Evolutionary conservation across 306 rosid genomes (phyloP).

Genomic region (Cicer cuneatum): DNA sequence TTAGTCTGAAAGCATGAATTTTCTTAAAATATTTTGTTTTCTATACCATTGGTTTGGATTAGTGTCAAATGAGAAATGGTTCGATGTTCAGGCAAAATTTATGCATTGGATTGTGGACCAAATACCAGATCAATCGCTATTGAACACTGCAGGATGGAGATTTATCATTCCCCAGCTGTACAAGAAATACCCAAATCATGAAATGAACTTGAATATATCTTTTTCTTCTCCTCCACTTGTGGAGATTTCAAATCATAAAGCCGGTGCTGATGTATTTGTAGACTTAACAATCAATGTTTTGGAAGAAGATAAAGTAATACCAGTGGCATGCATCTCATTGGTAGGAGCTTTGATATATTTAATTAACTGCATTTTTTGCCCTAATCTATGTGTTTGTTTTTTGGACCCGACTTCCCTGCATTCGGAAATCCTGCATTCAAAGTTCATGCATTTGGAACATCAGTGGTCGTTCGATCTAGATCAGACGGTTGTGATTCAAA

Average conservation of each 20-base stretch:
- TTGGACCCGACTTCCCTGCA: too few relatives aligned
- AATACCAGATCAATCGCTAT: slow-evolving; percentile 79
- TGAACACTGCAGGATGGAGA: slow-evolving; percentile 96
- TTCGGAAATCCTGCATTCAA: too few relatives aligned
- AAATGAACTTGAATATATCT: slow-evolving; percentile 81
- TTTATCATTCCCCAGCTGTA: slow-evolving; percentile 86
- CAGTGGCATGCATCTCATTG: slow-evolving; percentile 90
- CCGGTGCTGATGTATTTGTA: slow-evolving; percentile 51
- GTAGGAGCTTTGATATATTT: slow-evolving; percentile 52
- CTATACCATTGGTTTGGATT: slow-evolving; percentile 27
- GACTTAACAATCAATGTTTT: slow-evolving; percentile 76
- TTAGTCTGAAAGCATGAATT: slow-evolving; percentile 2
- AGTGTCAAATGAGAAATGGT: slow-evolving; percentile 33
- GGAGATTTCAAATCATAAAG: slow-evolving; percentile 62
- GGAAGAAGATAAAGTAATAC: slow-evolving; percentile 62
- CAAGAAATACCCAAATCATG: slow-evolving; percentile 85
- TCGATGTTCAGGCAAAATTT: slow-evolving; percentile 73
- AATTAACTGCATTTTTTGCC: slow-evolving; percentile 19
- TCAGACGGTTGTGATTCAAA: too few relatives aligned
- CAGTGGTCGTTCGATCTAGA: too few relatives aligned
- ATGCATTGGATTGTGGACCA: slow-evolving; percentile 92
- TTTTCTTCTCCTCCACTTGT: slow-evolving; percentile 76
- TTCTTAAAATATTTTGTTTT: slow-evolving; percentile 19
- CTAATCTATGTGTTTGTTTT: slow-evolving; percentile 23
- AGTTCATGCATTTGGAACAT: too few relatives aligned